phyloP scores from a whole-genome alignment of 1,139 yeast species.

The Zygosaccharomyces sapae region DNA sequence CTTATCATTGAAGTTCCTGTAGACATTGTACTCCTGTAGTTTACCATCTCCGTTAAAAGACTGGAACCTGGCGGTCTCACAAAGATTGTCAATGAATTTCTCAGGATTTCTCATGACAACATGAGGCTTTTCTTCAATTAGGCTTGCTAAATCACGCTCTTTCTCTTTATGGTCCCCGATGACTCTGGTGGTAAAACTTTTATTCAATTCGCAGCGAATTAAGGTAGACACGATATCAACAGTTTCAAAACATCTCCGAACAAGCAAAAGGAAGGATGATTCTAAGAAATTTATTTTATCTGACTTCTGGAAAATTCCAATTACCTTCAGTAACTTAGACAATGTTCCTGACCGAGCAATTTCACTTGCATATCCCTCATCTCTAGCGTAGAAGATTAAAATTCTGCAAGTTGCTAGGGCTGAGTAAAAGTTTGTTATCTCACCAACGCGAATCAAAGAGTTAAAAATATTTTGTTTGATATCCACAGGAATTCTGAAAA shows the following conservation, averaged over 20 bases:
- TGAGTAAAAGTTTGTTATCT: conserved; percentile 43
- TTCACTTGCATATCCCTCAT: conserved; percentile 39
- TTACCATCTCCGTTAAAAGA: conserved; percentile 44
- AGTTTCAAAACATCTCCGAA: conserved; percentile 71
- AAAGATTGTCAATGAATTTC: conserved; percentile 50
- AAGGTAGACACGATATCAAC: conserved; percentile 46
- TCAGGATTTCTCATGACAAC: conserved; percentile 58
- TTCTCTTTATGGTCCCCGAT: conserved; percentile 32
- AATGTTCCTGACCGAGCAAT: conserved; percentile 46
- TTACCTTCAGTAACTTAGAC: conserved; percentile 34
- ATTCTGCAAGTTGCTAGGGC: conserved; percentile 52
- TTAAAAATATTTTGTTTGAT: conserved; percentile 43
- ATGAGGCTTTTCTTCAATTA: conserved; percentile 54
- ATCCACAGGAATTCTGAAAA: conserved; percentile 35
- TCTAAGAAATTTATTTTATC: conserved; percentile 35
- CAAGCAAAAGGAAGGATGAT: conserved; percentile 44
- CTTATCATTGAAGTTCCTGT: conserved; percentile 30
- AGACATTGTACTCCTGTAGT: conserved; percentile 27
- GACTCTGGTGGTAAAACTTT: conserved; percentile 38
- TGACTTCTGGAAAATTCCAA: conserved; percentile 33
- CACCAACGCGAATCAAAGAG: conserved; percentile 40
- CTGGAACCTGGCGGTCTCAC: conserved; percentile 47
- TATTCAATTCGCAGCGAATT: conserved; percentile 48
- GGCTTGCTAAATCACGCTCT: conserved; percentile 46
- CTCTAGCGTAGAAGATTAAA: conserved; percentile 50